phyloP scores from a whole-genome alignment of 345 rosid species.

The Salix caprea region DNA sequence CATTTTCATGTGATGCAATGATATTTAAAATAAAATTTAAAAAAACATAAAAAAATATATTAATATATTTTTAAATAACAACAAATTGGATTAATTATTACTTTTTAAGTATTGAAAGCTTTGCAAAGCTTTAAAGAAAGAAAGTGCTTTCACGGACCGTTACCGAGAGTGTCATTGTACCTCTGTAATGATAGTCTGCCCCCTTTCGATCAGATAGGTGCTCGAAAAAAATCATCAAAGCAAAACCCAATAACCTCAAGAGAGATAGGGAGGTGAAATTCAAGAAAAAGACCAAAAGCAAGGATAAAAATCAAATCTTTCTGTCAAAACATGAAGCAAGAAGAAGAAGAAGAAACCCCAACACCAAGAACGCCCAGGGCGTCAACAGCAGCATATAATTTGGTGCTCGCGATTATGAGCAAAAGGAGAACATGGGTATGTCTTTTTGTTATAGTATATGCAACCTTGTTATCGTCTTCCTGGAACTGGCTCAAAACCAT shows the following conservation, averaged over 20 bases:
- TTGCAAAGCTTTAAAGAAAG: no score
- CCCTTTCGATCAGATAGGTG: not conserved
- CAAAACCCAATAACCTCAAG: not conserved
- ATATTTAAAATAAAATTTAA: no score
- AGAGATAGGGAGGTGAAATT: not conserved
- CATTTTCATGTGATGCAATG: no score
- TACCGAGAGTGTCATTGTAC: not conserved
- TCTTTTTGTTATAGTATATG: slow-evolving; percentile 72
- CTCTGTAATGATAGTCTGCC: not conserved
- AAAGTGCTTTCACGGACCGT: not conserved
- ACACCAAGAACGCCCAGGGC: slow-evolving; percentile 21
- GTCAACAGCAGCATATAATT: slow-evolving; percentile 36
- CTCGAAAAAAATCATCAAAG: slow-evolving; percentile 1
- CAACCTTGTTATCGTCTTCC: slow-evolving; percentile 54
- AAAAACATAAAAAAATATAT: no score
- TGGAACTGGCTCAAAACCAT: slow-evolving; percentile 77
- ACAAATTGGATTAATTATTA: no score
- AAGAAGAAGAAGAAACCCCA: slow-evolving; percentile 14
- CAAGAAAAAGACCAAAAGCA: not conserved
- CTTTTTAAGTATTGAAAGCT: no score
- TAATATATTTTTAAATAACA: no score
- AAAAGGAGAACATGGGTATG: slow-evolving; percentile 93
- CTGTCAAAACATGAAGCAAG: slow-evolving; percentile 30
- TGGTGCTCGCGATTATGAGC: slow-evolving; percentile 72
- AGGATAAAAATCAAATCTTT: not conserved